Percentiles rank a stretch among this genome's conserved stretches.
Conservation (phyloP, 305 asterid species). For the Solanum hybrid region DNA sequence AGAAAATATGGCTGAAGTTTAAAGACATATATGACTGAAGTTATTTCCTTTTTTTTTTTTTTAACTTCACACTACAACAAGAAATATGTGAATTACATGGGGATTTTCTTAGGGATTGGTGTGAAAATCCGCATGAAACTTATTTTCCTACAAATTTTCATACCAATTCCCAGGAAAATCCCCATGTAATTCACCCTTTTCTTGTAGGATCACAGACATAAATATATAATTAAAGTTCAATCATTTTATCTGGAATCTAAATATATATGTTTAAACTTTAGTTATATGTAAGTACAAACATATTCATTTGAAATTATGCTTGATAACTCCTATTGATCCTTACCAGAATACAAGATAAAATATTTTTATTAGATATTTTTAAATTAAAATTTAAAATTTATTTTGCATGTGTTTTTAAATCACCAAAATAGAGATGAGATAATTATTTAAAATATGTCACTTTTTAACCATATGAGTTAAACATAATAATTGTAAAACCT, state of each 20-base stretch:
- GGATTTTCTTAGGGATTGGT: too few relatives aligned
- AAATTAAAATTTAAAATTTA: background rate
- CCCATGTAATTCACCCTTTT: too few relatives aligned
- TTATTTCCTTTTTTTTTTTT: background rate
- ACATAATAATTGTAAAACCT: background rate
- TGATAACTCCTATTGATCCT: background rate
- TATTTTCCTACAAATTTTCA: too few relatives aligned
- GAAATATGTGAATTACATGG: too few relatives aligned
- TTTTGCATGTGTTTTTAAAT: background rate
- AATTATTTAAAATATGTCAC: too few relatives aligned
- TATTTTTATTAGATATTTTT: background rate
- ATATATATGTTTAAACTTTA: background rate
- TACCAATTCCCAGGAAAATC: too few relatives aligned
- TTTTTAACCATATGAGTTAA: background rate
- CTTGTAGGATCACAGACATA: background rate
- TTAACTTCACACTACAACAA: background rate
- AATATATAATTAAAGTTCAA: background rate
- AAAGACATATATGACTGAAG: background rate
- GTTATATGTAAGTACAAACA: background rate
- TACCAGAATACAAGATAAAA: background rate
- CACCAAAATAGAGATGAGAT: too few relatives aligned
- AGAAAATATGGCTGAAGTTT: background rate
- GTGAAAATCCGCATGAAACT: too few relatives aligned
- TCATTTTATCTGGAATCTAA: background rate
- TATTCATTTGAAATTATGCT: background rate